Conservation (phyloP, 2,329 filamentous ascomycete genomes). For the Purpureocillium lavendulum region DNA sequence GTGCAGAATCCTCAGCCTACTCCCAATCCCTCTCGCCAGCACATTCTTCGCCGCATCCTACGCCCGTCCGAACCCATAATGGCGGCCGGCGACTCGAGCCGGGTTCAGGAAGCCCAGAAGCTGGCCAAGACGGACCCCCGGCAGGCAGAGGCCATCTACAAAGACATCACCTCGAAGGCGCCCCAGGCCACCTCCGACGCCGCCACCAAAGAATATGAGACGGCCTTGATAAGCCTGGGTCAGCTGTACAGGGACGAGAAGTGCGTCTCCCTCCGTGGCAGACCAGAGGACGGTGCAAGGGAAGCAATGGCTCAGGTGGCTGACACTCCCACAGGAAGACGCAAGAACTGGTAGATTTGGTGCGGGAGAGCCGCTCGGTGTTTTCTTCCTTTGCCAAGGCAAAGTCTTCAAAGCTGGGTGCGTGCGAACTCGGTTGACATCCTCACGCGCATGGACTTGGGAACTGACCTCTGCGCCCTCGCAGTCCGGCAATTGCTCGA, state of each 20-base stretch:
- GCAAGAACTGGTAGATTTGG: conserved; percentile 79
- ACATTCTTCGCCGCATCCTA: not conserved
- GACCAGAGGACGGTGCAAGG: no score
- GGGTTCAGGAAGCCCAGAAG: conserved; percentile 85
- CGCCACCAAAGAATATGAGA: conserved; percentile 85
- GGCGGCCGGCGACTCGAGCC: conserved; percentile 50
- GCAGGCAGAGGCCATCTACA: conserved; percentile 82
- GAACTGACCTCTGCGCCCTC: not conserved
- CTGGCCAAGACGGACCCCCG: conserved; percentile 70
- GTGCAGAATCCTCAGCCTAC: no score
- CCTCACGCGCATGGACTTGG: not conserved
- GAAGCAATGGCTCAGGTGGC: no score
- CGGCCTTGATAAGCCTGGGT: conserved; percentile 77
- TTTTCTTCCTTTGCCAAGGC: conserved; percentile 97
- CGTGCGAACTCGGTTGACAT: conserved; percentile 18
- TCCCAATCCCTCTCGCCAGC: no score
- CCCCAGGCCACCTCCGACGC: conserved; percentile 77
- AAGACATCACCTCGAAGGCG: conserved; percentile 78
- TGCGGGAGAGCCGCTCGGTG: conserved; percentile 82
- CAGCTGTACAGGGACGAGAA: conserved; percentile 88
- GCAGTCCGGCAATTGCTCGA: conserved; percentile 93
- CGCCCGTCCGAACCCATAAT: conserved; percentile 25
- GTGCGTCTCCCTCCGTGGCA: conserved; percentile 38
- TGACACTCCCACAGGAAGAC: conserved; percentile 47
- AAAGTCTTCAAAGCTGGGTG: conserved; percentile 97